A percentile compares a stretch with the other conserved stretches of the same genome.
Conservation (phyloP, 2,329 filamentous ascomycete genomes). For the Trematosphaeria pertusa region DNA sequence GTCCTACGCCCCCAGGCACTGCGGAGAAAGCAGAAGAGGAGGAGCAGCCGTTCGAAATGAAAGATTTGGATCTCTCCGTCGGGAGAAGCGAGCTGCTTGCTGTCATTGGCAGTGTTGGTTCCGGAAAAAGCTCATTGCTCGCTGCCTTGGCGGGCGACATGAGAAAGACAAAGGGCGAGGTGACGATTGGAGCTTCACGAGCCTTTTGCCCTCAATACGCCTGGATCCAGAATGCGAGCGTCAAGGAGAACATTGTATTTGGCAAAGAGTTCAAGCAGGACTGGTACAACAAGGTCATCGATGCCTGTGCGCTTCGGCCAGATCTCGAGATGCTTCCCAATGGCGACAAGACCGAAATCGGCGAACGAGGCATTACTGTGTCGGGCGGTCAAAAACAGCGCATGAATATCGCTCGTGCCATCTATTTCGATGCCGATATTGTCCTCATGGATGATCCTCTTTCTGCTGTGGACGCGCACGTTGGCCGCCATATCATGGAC, state of each 20-base stretch:
- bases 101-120: slow-evolving; percentile 88
- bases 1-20: slow-evolving; percentile 60
- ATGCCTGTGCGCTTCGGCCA: slow-evolving; percentile 81
- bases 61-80: slow-evolving; percentile 70
- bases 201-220: slow-evolving; percentile 96
- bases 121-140: slow-evolving; percentile 88
- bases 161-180: slow-evolving; percentile 77
- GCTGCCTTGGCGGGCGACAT: slow-evolving; percentile 93
- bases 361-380: slow-evolving; percentile 92
- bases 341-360: slow-evolving; percentile 89
- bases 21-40: slow-evolving; percentile 53
- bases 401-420: slow-evolving; percentile 86
- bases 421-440: slow-evolving; percentile 69
- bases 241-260: slow-evolving; percentile 90
- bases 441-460: slow-evolving; percentile 70
- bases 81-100: slow-evolving; percentile 79
- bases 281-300: slow-evolving; percentile 86
- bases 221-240: slow-evolving; percentile 93
- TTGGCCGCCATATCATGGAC: slow-evolving; percentile 80
- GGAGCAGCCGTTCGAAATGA: slow-evolving; percentile 74
- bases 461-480: slow-evolving; percentile 65
- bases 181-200: slow-evolving; percentile 77
- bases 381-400: slow-evolving; percentile 96
- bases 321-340: slow-evolving; percentile 94
- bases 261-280: slow-evolving; percentile 74